Base-by-base conservation (phyloP, 2,329 filamentous ascomycete genomes). In the Aspergillus tubingensis region DNA sequence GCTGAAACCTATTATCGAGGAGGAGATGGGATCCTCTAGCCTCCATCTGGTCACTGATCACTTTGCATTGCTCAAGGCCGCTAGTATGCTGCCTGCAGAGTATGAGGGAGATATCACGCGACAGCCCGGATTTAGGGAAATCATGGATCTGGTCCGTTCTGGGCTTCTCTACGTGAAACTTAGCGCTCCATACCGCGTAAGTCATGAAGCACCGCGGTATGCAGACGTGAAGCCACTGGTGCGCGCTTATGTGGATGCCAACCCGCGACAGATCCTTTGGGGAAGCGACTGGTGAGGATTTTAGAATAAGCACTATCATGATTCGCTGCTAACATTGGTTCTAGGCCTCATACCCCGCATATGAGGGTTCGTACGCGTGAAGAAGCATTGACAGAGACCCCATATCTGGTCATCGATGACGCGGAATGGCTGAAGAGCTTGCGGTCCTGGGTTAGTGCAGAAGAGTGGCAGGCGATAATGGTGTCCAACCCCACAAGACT, bases 161-260 rank as follows among this genome's bases (percentile, higher is more conserved):
- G 75, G 76, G 2, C 68, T 70, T 49, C 61, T 78, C 1, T 77
- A 69, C 60, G 68, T 78, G 5, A 79, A 78, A 32, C 62, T 79
- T 6, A 77, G 76, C 51, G 76, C 75, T 2, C 76, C 76, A 0
- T 77, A 79, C 13, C 71, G 76, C 0, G 67, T 76, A 5, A 73
- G 69, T 38, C 68, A 70, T 1, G 54, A 67, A 17, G 70, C 65
- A 1, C 74, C 74, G 1, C n/a, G 32, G 0, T 77, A 76, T 59
- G 58, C 66, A 5, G 75, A 78, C 38, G 52, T 76, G 30, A 63
- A 67, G 39, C 66, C 67, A 5, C 48, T 77, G 17, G 74, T 76
- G 0, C 54, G 68, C 8, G 72, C 70, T 0, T 65, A 75, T 38
- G 64, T 77, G 1, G 64, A 74, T 49, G 72, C 71, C 3, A 77